Evolutionary conservation across 371 early-diverging fungal species (phyloP), one percentile per base, ranked within the genome.

Genomic region (Rhizopus microsporus): DNA sequence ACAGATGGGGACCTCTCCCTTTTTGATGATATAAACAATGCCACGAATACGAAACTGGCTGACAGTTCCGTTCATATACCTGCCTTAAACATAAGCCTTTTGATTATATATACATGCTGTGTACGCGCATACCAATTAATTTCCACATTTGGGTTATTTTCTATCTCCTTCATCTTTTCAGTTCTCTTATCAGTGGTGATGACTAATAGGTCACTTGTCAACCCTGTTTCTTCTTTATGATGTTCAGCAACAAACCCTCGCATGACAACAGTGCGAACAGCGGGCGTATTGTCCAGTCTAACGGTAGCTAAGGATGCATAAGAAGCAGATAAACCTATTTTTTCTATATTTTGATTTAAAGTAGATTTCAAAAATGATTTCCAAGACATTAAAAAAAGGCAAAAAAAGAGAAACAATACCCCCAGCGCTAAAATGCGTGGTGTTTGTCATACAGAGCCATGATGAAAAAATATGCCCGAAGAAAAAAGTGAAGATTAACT

Each of bases 211-310:
- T 76, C 74, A n/a, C 76, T 78, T 53, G 67, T 51, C 68, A 75
- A 76, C 1, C 73, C 72, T 0, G 72, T 65, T 9, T 72, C 62
- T 31, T 71, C 62, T 23, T 54, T 43, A 49, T 78, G 72, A 47
- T 73, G 63, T 40, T 78, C 74, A 7, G 76, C 82, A 12, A 66
- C 69, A 49, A 80, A 82, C 0, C 78, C 78, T 31, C 82, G 65
- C 52, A 78, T 73, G 6, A 80, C 78, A 0, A 82, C 77, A 0
- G 70, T 78, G 12, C 82, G 65, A 31, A 76, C 77, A 8, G 78
- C 74, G 7, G 82, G 80, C 0, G 63, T 68, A 34, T 62, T 62
- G 48, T 71, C 65, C 5, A 54, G 44, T n/a, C 61, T 60, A 4
- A 79, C 68, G 35, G 79, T 79, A 4, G 74, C 68, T 5, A 80